Evolutionary conservation across 2,329 filamentous ascomycete genomes (phyloP).

Genomic region (Amylocarpus encephaloides): DNA sequence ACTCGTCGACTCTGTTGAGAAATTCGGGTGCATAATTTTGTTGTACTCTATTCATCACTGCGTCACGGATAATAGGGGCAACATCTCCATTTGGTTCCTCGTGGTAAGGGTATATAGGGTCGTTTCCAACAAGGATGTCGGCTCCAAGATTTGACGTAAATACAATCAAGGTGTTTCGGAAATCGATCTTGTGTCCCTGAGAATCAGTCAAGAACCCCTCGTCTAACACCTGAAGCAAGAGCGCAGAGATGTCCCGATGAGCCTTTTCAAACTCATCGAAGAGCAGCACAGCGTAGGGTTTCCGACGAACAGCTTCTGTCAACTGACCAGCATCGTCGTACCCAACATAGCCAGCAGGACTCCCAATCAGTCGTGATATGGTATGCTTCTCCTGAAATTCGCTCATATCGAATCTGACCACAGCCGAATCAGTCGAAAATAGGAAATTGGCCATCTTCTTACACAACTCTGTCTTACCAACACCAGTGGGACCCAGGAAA

Average conservation of each 20-base stretch:
- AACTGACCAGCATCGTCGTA: conserved; percentile 96
- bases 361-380: conserved; percentile 81
- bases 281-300: conserved; percentile 89
- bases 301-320: conserved; percentile 88
- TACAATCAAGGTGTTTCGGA: conserved; percentile 93
- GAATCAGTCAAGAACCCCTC: conserved; percentile 94
- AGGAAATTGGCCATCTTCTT: conserved; percentile 92
- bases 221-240: conserved; percentile 89
- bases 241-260: conserved; percentile 85
- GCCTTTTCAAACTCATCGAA: conserved; percentile 99
- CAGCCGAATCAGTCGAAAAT: conserved; percentile 85
- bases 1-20: conserved; percentile 92
- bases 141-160: conserved; percentile 93
- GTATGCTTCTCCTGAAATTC: conserved; percentile 98
- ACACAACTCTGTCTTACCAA: conserved; percentile 95
- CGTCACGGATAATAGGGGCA: conserved; percentile 63
- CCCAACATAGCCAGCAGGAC: conserved; percentile 89
- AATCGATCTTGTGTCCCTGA: conserved; percentile 94
- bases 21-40: conserved; percentile 80
- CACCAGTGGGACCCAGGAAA: conserved; percentile 94
- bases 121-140: conserved; percentile 75
- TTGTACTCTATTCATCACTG: conserved; percentile 84
- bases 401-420: conserved; percentile 94
- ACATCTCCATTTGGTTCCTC: conserved; percentile 62
- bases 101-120: conserved; percentile 57